Base-by-base conservation (phyloP, 2,329 filamentous ascomycete species). In the Alternaria infectoria region DNA sequence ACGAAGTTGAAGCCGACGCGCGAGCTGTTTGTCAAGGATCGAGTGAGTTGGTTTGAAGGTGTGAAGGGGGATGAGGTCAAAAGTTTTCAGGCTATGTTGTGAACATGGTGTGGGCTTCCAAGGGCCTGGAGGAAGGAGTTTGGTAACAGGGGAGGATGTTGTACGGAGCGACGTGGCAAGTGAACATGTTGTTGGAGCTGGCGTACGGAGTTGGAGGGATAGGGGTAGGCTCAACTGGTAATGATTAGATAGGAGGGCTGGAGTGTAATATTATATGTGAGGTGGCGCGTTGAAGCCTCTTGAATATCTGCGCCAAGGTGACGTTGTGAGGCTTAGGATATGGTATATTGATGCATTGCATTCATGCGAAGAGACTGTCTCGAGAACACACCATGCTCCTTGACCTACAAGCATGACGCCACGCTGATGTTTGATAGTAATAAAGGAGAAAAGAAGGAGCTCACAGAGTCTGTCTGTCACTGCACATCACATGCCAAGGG, bases 1-100 rank as follows among this genome's bases (percentile, higher is more conserved):
- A 87, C 83, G 0, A 85, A 83, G 70, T 74, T 90, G 66, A 85
- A 79, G 70, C 88, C 88, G 0, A 74, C 71, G 61, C 64, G 83
- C 0, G 88, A 90, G 79, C 79, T 82, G 49, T 90, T 84, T 73
- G 77, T 77, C 1, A 83, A 87, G 74, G 80, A 85, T 63, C 78
- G 87, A 3, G 86, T 86, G 3, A 69, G 52, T 11, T 89, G 87
- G 87, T 71, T 60, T n/a, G 23, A 19, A 1, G 64, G 49, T 11
- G 60, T 62, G 2, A 30, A 57, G 10, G 57, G 51, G 4, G 32
- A 58, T n/a, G 65, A 52, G 8, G 36, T 68, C 2, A 52, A 59
- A 56, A 61, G 50, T 30, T 3, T 40, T 30, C 28, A 52, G 30
- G 49, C 49, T 52, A 52, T 52, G 49, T 15, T 5, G 49, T 52